A percentile compares a stretch with the other conserved stretches of the same genome.
These are phyloP conservation scores for Begonia masoniana DNA, from an alignment of 306 rosid genomes.

Conservation along the genomic window DNA sequence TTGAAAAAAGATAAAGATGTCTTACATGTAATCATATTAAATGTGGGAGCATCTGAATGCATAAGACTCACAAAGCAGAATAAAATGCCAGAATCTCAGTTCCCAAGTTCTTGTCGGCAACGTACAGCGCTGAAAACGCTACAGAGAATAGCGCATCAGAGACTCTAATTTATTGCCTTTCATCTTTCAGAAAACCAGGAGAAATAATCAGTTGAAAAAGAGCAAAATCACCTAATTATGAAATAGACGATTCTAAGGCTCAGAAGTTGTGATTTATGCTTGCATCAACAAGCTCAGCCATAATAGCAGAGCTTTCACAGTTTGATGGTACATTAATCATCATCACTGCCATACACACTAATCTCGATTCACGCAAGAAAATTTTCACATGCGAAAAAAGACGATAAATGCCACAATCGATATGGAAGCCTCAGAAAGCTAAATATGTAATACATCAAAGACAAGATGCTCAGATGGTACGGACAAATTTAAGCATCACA, in stretches of 20 bases:
- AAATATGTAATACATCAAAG: slow-evolving; percentile 8
- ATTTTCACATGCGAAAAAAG: background rate
- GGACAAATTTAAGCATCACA: slow-evolving; percentile 32
- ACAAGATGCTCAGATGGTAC: slow-evolving; percentile 28
- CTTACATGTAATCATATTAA: background rate
- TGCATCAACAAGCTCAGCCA: slow-evolving; percentile 55
- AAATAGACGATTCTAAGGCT: slow-evolving; percentile 19
- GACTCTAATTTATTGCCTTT: slow-evolving; percentile 97
- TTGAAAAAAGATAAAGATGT: too few species aligned
- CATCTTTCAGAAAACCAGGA: too few species aligned
- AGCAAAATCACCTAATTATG: too few species aligned
- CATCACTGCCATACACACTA: slow-evolving; percentile 36
- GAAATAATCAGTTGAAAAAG: too few species aligned
- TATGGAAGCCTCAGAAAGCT: slow-evolving; percentile 23
- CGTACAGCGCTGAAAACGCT: slow-evolving; percentile 78
- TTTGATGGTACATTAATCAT: slow-evolving; percentile 64
- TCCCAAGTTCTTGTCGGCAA: slow-evolving; percentile 60
- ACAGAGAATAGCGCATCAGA: slow-evolving; percentile 40
- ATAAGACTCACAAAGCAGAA: slow-evolving; percentile 17
- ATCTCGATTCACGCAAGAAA: too few species aligned
- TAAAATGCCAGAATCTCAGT: slow-evolving; percentile 58
- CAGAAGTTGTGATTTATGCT: slow-evolving; percentile 25
- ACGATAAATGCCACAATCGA: too few species aligned
- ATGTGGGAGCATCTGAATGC: slow-evolving; percentile 62
- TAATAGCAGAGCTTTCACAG: slow-evolving; percentile 49